Base-by-base conservation (phyloP, 1,139 yeast species). In the Kodamaea sp. region DNA sequence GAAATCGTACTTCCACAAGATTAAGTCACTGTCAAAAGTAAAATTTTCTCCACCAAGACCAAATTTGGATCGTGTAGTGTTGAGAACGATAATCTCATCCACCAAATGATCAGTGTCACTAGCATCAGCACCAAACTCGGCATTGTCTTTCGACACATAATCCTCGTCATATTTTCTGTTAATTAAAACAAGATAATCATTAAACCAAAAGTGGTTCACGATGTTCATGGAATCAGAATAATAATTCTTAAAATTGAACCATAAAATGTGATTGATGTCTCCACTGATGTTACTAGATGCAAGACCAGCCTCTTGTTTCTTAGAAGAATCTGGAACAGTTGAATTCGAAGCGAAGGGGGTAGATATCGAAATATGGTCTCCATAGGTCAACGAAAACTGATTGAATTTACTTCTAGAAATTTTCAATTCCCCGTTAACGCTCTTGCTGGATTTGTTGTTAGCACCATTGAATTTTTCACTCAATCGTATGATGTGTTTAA, bases 1-100 rank as follows among this genome's bases (percentile, higher is more conserved):
- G 39, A 70, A 62, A 39, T 61, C 59, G 36, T 66, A 64, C 34
- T 68, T 60, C 74, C 75, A 70, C 7, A 67, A 47, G 19, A 70
- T 57, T 30, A 57, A 41, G 41, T 70, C 76, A 34, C 66, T 64
- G 35, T 65, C 71, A 37, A 70, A 66, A 14, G 50, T 50, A 31
- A 58, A 57, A n/a, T 46, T 47, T 16, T 48, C 58, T 5, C 56
- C 59, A 7, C 73, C 69, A 31, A 45, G 48, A 3, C 71, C 75
- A 46, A 48, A 62, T 35, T 57, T 63, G 2, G 73, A 57, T 15
- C 42, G 37, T 2, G 58, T 46, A 3, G 70, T 55, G 42, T 69
- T 63, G 12, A 69, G 35, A 3, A 70, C 61, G 11, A 70, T 51
- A 21, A 70, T 47, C 41, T 70, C 76, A 48, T 70, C 74, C 3